Evolutionary conservation across 306 rosid genomes (phyloP), one percentile per base, ranked within the genome.

Genomic region (Casuarina equisetifolia): DNA sequence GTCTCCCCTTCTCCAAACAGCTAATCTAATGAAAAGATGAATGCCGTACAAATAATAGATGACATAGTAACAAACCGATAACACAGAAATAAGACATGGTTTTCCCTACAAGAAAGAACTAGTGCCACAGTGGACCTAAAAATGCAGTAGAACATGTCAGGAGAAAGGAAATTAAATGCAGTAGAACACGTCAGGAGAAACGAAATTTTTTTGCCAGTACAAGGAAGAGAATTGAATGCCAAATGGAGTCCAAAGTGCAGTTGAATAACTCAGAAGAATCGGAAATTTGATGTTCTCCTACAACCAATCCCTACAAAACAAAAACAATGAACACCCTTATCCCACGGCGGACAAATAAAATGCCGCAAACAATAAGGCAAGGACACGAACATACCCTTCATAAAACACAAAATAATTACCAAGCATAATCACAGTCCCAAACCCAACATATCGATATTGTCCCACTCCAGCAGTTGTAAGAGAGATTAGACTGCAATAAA

Each of bases 281-380:
- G 57, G n/a, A 35, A 71, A 64, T 55, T 69, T 62, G 32, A 78
- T 48, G 78, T 48, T 38, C 78, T 55, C 69, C 46, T 15, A 15
- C 36, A 10, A 51, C 58, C 43, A 38, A 62, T 84, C 72, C 44
- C 17, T 12, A 58, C 76, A 44, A 49, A 16, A 46, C 19, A 36
- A 49, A 40, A 66, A 17, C 46, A 35, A n/a, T 69, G 16, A 77
- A 69, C 36, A 25, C 48, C 17, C 44, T 36, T 38, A 36, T 6
- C 32, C 36, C 15, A 44, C 53, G 67, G 39, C n/a, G 50, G 35
- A 44, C 35, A 3, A 75, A 10, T 45, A 36, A 51, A 69, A 46
- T 46, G 64, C 40, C 69, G 43, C 35, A 76, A 62, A 25, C 25
- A 48, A 70, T 19, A 6, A 25, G 19, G 62, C 7, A 55, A 19